Base-by-base conservation (phyloP, 352 stramenopile genomes). In the Phytopythium cucurbitacearum region DNA sequence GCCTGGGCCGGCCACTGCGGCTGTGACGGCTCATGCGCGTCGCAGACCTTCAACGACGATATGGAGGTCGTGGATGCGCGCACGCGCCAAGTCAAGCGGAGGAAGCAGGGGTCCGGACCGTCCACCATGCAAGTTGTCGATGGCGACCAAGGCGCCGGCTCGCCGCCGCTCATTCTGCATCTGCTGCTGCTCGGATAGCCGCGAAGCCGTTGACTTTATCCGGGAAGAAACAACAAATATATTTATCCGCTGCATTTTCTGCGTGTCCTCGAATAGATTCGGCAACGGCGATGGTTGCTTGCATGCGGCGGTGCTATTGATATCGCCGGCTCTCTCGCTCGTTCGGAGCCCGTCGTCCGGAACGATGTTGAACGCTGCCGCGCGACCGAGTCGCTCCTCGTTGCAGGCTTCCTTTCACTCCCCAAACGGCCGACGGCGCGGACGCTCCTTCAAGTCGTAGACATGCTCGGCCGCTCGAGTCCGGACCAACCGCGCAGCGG, bases 1-100 rank as follows among this genome's bases (percentile, higher is more conserved):
- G 42, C 32, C 5, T 69, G 57, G 62, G 62, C 53, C n/a, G 38
- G 44, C 34, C 49, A 53, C 32, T 69, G 62, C 50, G 62, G 62
- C 7, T 69, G 62, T 37, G 53, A 59, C 16, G 62, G 62, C 13
- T 63, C 52, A 21, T 69, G 62, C 41, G 33, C 12, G 13, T 69
- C 63, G 39, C 52, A 60, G 34, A 43, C 51, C 37, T 65, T 65
- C 40, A 58, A 64, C 44, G 49, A 65, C 15, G 49, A 69, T 52
- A 54, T 69, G 62, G 40, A 69, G 15, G 21, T 69, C 33, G 49
- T 69, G 34, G 57, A 69, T 44, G 36, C 32, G 40, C 42, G 52
- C 34, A 41, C 42, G 15, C 37, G 50, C 15, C 41, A 49, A n/a
- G 43, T 42, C 16, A 53, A 44, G 36, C 48, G 48, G 35, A 40